Percentiles rank a stretch among this genome's conserved stretches.
Evolutionary conservation across 768 basidiomycete genomes (phyloP).

Genomic region (Lactarius evosmus): DNA sequence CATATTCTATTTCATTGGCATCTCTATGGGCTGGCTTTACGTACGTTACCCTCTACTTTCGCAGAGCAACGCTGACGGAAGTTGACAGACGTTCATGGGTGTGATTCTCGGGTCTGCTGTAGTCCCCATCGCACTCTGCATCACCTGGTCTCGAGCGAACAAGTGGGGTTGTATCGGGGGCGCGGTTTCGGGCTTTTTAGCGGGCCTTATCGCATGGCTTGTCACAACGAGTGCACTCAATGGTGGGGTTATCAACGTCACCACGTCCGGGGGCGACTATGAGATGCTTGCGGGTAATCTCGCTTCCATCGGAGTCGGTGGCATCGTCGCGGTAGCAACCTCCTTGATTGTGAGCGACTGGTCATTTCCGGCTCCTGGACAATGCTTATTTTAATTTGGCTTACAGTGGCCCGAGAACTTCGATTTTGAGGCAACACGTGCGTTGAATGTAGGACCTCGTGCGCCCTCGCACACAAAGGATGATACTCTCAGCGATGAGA

Average conservation of each 20-base stretch:
- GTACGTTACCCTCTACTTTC: conserved; percentile 42
- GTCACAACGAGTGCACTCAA: conserved; percentile 74
- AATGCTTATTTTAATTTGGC: background rate
- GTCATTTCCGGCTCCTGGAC: background rate
- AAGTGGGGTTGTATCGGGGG: conserved; percentile 81
- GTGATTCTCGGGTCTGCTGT: conserved; percentile 83
- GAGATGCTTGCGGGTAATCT: conserved; percentile 89
- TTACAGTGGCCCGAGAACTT: conserved; percentile 75
- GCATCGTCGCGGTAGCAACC: conserved; percentile 61
- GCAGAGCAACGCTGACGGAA: background rate
- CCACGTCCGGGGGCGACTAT: conserved; percentile 39
- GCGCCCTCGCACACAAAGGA: conserved; percentile 25
- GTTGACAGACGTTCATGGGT: conserved; percentile 75
- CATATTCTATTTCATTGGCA: conserved; percentile 87
- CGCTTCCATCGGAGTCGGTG: conserved; percentile 79
- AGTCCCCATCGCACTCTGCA: conserved; percentile 79
- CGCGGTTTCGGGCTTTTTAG: conserved; percentile 61
- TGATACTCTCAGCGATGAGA: conserved; percentile 26
- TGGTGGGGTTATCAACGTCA: conserved; percentile 65
- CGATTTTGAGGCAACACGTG: conserved; percentile 75
- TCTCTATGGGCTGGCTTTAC: conserved; percentile 93
- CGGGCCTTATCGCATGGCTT: conserved; percentile 80
- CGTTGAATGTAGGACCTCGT: conserved; percentile 55
- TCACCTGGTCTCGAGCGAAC: conserved; percentile 85
- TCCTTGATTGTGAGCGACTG: conserved; percentile 56